Conservation (phyloP, 257 asterid genomes). For the Solanum ossicruentum region DNA sequence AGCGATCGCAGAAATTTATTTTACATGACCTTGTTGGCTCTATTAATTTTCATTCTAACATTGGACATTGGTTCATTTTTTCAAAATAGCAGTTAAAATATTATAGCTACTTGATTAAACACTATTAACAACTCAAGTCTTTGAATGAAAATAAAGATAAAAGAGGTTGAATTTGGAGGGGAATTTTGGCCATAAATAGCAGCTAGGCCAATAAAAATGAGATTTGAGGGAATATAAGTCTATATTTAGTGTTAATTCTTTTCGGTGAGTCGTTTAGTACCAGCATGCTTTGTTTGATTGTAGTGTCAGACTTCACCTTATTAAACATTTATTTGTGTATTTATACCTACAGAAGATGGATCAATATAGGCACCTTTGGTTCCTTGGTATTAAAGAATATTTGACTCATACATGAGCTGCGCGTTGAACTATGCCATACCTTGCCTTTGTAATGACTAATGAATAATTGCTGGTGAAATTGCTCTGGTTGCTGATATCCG, state of each 20-base stretch:
- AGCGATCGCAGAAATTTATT: not conserved
- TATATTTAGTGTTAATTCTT: not conserved
- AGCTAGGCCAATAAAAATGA: not conserved
- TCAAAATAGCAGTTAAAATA: not conserved
- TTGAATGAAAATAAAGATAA: not conserved
- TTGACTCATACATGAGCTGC: not conserved
- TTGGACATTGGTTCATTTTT: not conserved
- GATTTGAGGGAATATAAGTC: not conserved
- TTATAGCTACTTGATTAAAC: not conserved
- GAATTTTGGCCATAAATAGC: not conserved
- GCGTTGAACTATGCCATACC: not conserved
- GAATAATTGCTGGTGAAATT: not conserved
- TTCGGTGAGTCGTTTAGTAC: not conserved
- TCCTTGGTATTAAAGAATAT: not conserved
- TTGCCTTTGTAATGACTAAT: not conserved
- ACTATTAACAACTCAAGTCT: not conserved
- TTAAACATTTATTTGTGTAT: not conserved
- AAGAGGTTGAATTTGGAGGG: not conserved
- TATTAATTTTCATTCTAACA: not conserved
- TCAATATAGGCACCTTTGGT: not conserved
- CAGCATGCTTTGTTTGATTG: not conserved
- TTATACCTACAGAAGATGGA: not conserved
- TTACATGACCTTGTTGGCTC: not conserved
- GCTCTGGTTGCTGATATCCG: not conserved
- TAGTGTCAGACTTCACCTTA: not conserved